Percentiles rank a stretch among this genome's conserved stretches.
These are phyloP conservation scores for Pythium brachiatum DNA, from an alignment of 352 stramenopile species.

Conservation along the genomic window DNA sequence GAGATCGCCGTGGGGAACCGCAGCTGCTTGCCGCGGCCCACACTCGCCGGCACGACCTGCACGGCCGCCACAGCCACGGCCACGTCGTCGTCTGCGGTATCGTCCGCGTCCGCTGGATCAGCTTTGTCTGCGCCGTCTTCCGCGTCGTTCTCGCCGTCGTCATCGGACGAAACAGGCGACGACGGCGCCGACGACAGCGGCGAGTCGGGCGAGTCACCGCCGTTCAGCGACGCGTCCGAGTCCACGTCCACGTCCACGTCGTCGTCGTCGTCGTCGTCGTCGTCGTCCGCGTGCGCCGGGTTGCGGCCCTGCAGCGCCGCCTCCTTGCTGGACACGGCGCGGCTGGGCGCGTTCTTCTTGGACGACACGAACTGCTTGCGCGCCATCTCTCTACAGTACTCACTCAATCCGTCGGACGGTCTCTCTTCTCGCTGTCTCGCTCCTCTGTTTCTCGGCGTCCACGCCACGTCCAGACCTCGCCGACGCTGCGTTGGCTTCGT, in stretches of 20 bases:
- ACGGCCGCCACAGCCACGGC: slow-evolving; percentile 31
- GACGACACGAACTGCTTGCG: slow-evolving; percentile 85
- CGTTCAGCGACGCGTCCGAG: slow-evolving; percentile 27
- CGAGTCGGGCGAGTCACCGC: slow-evolving; percentile 22
- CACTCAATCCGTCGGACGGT: background rate
- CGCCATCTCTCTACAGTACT: slow-evolving; percentile 39
- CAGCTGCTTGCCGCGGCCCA: slow-evolving; percentile 75
- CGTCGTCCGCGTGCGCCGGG: slow-evolving; percentile 13
- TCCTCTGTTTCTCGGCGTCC: background rate
- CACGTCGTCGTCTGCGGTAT: slow-evolving; percentile 20
- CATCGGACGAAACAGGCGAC: slow-evolving; percentile 30
- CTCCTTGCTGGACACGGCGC: slow-evolving; percentile 81
- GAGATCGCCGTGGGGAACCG: slow-evolving; percentile 70
- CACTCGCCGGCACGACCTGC: slow-evolving; percentile 69
- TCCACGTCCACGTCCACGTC: slow-evolving; percentile 24
- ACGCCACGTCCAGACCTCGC: background rate
- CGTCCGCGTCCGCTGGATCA: slow-evolving; percentile 14
- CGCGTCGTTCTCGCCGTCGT: slow-evolving; percentile 19
- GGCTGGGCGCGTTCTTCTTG: slow-evolving; percentile 85
- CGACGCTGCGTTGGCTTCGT: background rate
- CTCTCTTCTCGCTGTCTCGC: background rate
- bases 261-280: slow-evolving; percentile 27
- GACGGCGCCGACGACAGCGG: slow-evolving; percentile 29
- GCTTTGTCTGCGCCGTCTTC: slow-evolving; percentile 20
- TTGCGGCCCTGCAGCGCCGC: slow-evolving; percentile 58